A percentile compares a stretch with the other conserved stretches of the same genome.
Evolutionary conservation across 345 rosid species (phyloP).

Genomic region (Anacardium occidentale): DNA sequence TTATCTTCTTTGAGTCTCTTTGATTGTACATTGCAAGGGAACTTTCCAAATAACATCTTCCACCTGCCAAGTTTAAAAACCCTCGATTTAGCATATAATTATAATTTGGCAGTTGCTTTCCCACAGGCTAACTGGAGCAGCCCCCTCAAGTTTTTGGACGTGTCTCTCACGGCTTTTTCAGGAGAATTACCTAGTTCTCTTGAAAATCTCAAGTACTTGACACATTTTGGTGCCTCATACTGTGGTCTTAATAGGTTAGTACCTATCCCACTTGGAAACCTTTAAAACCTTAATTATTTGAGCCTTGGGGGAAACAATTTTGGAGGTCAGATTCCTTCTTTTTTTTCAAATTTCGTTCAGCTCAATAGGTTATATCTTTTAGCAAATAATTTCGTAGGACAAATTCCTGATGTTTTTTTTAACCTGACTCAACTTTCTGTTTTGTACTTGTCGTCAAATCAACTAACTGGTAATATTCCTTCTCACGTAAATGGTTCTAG

Average conservation of each 20-base stretch:
- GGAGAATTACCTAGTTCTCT: neutral
- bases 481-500: too few relatives aligned
- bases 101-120: neutral
- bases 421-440: too few relatives aligned
- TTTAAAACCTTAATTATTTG: too few relatives aligned
- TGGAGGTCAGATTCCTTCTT: too few relatives aligned
- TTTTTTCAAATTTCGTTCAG: too few relatives aligned
- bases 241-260: neutral
- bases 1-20: neutral
- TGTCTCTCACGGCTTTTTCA: neutral
- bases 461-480: too few relatives aligned
- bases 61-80: neutral
- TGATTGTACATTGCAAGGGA: neutral
- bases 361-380: too few relatives aligned
- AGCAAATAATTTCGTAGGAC: too few relatives aligned
- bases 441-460: too few relatives aligned
- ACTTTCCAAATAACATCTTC: neutral
- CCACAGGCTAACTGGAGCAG: constrained; percentile 5
- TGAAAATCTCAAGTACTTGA: neutral
- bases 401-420: too few relatives aligned
- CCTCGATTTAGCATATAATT: neutral
- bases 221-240: too few relatives aligned
- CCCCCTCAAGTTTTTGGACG: neutral
- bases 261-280: constrained; percentile 4
- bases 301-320: too few relatives aligned